A percentile compares a stretch with the other conserved stretches of the same genome.
phyloP scores from a whole-genome alignment of 2,329 filamentous ascomycete species.

The Ustulina deusta region DNA sequence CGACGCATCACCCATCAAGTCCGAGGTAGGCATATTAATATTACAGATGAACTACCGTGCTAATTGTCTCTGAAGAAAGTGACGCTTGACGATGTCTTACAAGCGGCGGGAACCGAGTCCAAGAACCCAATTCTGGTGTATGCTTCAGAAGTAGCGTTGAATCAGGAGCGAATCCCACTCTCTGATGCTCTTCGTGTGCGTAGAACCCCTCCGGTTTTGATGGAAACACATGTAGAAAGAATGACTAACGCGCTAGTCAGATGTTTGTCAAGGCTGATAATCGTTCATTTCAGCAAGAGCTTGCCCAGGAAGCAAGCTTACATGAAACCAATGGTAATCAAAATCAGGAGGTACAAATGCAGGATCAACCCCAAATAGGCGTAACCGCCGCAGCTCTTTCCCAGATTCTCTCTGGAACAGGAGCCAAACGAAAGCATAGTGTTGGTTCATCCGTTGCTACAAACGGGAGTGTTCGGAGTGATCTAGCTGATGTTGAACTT shows the following conservation, averaged over 20 bases:
- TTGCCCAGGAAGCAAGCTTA: conserved; percentile 54
- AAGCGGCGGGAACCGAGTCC: conserved; percentile 61
- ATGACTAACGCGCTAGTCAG: conserved; percentile 50
- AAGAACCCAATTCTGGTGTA: conserved; percentile 65
- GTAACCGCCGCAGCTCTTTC: conserved; percentile 42
- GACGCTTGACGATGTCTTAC: conserved; percentile 58
- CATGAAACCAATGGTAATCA: not conserved
- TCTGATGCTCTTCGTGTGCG: conserved; percentile 55
- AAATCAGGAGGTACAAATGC: conserved; percentile 38
- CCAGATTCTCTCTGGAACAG: conserved; percentile 25
- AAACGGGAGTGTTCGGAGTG: conserved; percentile 44
- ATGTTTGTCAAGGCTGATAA: conserved; percentile 66
- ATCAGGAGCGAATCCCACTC: conserved; percentile 52
- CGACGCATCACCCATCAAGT: conserved; percentile 58
- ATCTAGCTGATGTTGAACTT: conserved; percentile 46
- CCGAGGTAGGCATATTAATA: conserved; percentile 58
- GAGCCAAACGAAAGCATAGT: conserved; percentile 47
- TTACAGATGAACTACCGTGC: not conserved
- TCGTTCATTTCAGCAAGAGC: conserved; percentile 63
- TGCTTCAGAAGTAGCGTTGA: conserved; percentile 63
- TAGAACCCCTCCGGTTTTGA: not conserved
- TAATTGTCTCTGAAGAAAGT: conserved; percentile 58
- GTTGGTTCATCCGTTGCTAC: conserved; percentile 50
- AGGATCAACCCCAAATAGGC: conserved; percentile 22
- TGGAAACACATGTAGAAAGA: not conserved